Evolutionary conservation across 768 basidiomycete genomes (phyloP).

Genomic region (Lactifluus rugatus): DNA sequence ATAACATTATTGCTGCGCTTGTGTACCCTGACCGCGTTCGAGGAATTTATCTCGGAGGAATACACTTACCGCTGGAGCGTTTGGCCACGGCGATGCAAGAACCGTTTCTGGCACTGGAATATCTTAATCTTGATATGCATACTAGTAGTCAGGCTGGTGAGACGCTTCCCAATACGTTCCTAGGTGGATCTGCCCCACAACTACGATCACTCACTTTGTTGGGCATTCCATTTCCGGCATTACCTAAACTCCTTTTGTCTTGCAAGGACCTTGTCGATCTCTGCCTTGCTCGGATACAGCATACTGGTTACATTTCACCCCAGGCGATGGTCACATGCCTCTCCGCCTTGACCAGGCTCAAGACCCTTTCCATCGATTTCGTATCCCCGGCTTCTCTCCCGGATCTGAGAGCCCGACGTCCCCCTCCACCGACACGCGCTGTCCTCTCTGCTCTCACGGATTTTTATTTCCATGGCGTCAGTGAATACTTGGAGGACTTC

Average conservation of each 20-base stretch:
- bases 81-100: neutral
- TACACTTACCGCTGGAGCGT: neutral
- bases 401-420: no score
- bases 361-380: no score
- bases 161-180: neutral
- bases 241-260: neutral
- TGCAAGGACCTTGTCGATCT: neutral
- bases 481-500: no score
- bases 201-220: neutral
- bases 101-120: neutral
- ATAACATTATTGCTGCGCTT: neutral
- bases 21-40: neutral
- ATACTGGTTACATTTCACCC: neutral
- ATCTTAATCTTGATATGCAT: no score
- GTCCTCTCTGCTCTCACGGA: no score
- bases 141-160: no score
- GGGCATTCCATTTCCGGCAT: neutral
- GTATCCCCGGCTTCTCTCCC: no score
- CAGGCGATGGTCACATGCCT: neutral
- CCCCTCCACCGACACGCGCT: no score
- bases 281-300: neutral
- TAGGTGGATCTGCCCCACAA: neutral
- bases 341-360: no score
- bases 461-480: no score
- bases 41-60: neutral